Percentiles rank a stretch among this genome's conserved stretches.
Conservation (phyloP, 2,329 filamentous ascomycete genomes). For the Drechslerella dactyloides region DNA sequence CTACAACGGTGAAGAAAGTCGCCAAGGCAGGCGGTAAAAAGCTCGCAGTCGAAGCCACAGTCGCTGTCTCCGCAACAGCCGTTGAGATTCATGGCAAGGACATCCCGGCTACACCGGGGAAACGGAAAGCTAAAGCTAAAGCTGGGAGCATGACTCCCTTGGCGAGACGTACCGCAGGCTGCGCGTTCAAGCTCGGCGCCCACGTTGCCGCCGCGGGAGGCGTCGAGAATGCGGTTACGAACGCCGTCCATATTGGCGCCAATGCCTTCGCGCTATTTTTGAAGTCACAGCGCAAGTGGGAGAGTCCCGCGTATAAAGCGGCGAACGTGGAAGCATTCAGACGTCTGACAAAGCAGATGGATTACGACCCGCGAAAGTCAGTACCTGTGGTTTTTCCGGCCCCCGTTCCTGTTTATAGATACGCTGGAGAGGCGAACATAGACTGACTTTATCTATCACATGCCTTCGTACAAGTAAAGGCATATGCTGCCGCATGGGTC, state of each 20-base stretch:
- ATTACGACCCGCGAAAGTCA: conserved; percentile 71
- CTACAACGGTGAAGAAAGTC: conserved; percentile 50
- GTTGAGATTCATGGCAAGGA: conserved; percentile 20
- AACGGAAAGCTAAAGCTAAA: conserved; percentile 61
- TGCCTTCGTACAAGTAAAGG: too few species aligned
- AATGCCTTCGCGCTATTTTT: conserved; percentile 95
- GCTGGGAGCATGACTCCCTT: conserved; percentile 68
- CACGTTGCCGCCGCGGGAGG: conserved; percentile 91
- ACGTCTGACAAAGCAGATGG: conserved; percentile 70
- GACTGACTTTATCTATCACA: conserved; percentile 12
- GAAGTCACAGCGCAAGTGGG: conserved; percentile 96
- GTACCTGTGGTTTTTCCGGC: conserved; percentile 15
- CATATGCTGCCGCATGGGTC: conserved; percentile 90
- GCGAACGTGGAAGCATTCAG: conserved; percentile 74
- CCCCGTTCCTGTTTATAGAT: not conserved
- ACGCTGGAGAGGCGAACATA: not conserved
- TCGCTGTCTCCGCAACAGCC: conserved; percentile 9
- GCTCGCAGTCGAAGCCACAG: conserved; percentile 3
- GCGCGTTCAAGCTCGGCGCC: conserved; percentile 86
- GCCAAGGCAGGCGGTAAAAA: conserved; percentile 14
- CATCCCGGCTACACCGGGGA: conserved; percentile 46
- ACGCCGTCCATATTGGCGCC: conserved; percentile 79
- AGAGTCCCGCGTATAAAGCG: conserved; percentile 75
- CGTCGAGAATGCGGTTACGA: conserved; percentile 84
- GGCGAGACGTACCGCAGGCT: conserved; percentile 70